Conservation (phyloP, 768 basidiomycete genomes). For the Collybiopsis luxurians region DNA sequence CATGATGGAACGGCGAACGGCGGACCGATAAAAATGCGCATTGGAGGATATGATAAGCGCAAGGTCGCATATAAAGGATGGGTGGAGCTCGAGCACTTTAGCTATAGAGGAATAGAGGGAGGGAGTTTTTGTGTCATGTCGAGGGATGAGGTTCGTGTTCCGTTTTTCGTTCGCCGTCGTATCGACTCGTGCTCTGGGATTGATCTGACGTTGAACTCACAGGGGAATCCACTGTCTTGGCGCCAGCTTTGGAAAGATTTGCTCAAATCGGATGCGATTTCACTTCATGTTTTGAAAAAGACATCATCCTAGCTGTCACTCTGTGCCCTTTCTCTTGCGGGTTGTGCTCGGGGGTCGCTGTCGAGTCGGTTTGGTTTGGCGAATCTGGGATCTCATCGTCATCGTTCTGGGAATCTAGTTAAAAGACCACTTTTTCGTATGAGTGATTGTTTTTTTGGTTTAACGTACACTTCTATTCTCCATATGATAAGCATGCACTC, state of each 20-base stretch:
- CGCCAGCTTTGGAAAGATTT: constrained; percentile 69
- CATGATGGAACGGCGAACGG: not conserved
- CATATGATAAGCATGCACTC: too few species aligned
- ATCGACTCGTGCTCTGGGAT: not conserved
- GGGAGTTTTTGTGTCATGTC: constrained; percentile 72
- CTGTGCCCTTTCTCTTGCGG: too few species aligned
- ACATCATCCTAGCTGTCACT: not conserved
- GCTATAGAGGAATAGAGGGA: constrained; percentile 33
- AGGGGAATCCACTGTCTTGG: constrained; percentile 83
- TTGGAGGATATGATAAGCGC: constrained; percentile 70
- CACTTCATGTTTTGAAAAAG: constrained; percentile 53
- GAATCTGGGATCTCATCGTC: too few species aligned
- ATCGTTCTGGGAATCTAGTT: too few species aligned
- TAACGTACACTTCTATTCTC: too few species aligned
- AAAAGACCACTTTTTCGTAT: too few species aligned
- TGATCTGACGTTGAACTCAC: constrained; percentile 4
- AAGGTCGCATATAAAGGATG: constrained; percentile 70
- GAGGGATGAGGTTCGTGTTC: constrained; percentile 63
- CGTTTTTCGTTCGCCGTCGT: not conserved
- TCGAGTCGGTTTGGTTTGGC: too few species aligned
- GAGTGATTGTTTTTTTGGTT: too few species aligned
- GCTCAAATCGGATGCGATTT: constrained; percentile 48
- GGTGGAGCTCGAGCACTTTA: constrained; percentile 68
- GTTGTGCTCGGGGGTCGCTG: too few species aligned
- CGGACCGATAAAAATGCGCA: constrained; percentile 37